Conservation (phyloP, 768 basidiomycete species). For the Leucosporidium scottii region DNA sequence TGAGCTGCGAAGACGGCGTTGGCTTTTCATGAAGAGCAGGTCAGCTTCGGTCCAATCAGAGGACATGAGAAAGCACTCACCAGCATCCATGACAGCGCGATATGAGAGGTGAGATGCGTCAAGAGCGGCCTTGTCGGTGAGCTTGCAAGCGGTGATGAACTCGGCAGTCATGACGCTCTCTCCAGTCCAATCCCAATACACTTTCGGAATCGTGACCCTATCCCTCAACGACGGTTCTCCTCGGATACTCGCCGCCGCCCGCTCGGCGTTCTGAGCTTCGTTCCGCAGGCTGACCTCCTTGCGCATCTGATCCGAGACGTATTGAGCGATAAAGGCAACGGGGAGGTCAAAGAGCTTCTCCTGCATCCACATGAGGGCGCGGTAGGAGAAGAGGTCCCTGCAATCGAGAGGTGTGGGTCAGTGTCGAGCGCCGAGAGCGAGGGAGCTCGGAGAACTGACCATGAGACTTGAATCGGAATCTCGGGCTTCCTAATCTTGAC, state of each 20-base stretch:
- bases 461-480: conserved; percentile 76
- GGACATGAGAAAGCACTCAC: too few species aligned
- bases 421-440: neutral
- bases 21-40: conserved; percentile 44
- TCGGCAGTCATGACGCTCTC: conserved; percentile 74
- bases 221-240: conserved; percentile 62
- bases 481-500: conserved; percentile 91
- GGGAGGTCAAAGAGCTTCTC: conserved; percentile 73
- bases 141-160: conserved; percentile 35
- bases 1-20: conserved; percentile 76
- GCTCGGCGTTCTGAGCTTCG: conserved; percentile 69
- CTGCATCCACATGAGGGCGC: conserved; percentile 43
- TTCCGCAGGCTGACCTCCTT: conserved; percentile 73
- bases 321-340: conserved; percentile 57
- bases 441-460: conserved; percentile 42
- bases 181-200: conserved; percentile 64
- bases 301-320: conserved; percentile 67
- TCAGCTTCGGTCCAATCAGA: too few species aligned
- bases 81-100: conserved; percentile 61
- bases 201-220: conserved; percentile 70
- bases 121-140: conserved; percentile 44
- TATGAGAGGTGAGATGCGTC: conserved; percentile 41
- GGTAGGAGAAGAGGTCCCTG: conserved; percentile 56
- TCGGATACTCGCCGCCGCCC: conserved; percentile 61
- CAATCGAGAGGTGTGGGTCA: neutral